These are phyloP conservation scores for Candida caryicola DNA, from an alignment of 805 yeast species.

Conservation along the genomic window DNA sequence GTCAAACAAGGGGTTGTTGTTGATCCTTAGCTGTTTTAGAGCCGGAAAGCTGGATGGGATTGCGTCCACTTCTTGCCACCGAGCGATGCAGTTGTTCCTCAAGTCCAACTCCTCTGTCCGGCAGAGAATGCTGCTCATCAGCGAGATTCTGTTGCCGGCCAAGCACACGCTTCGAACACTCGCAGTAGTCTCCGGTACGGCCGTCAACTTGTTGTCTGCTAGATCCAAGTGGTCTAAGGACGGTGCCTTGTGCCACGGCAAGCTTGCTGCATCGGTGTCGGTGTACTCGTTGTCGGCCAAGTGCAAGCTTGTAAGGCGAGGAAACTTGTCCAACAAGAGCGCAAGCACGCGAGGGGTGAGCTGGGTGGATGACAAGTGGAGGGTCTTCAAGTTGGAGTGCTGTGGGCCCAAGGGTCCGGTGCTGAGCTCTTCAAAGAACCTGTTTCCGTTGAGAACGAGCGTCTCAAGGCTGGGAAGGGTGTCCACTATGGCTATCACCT, in stretches of 20 bases:
- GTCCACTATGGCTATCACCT: constrained; percentile 35
- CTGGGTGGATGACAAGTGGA: constrained; percentile 29
- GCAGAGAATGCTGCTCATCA: background rate
- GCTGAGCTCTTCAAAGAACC: constrained; percentile 21
- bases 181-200: constrained; percentile 21
- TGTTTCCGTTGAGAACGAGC: constrained; percentile 56
- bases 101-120: constrained; percentile 42
- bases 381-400: constrained; percentile 9
- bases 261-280: constrained; percentile 14
- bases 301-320: constrained; percentile 29
- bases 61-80: constrained; percentile 51
- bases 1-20: constrained; percentile 50
- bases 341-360: constrained; percentile 15
- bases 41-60: constrained; percentile 37
- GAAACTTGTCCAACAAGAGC: constrained; percentile 30
- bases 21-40: constrained; percentile 46
- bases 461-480: constrained; percentile 35
- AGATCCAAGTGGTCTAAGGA: constrained; percentile 22
- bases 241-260: constrained; percentile 10
- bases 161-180: constrained; percentile 24
- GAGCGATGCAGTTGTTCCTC: constrained; percentile 44
- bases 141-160: constrained; percentile 33
- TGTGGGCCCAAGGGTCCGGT: background rate
- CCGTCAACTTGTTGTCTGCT: constrained; percentile 42
- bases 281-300: constrained; percentile 34